Conservation (phyloP, 495 filamentous ascomycete genomes). For the Talaromyces ruber region DNA sequence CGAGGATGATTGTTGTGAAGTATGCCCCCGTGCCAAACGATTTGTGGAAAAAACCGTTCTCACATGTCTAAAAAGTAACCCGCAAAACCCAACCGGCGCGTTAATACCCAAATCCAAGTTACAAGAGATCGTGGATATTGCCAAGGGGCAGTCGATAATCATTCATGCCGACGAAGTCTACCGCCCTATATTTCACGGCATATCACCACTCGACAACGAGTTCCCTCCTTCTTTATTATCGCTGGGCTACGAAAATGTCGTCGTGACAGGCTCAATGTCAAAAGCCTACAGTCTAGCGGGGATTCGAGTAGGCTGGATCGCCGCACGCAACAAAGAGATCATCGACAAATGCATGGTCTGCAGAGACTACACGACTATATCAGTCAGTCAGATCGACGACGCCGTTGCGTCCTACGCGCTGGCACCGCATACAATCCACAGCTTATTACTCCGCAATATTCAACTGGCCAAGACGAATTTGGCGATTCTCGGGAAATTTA, state of each 20-base stretch:
- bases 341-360: conserved; percentile 57
- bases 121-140: conserved; percentile 54
- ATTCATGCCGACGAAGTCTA: conserved; percentile 82
- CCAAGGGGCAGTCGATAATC: conserved; percentile 51
- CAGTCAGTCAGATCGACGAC: conserved; percentile 76
- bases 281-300: conserved; percentile 84
- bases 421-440: conserved; percentile 50
- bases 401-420: conserved; percentile 70
- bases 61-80: conserved; percentile 54
- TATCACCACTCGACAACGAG: conserved; percentile 43
- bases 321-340: conserved; percentile 52
- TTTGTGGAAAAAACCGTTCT: not conserved
- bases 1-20: conserved; percentile 66
- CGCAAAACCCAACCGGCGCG: conserved; percentile 81
- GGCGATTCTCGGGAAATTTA: conserved; percentile 56
- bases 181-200: conserved; percentile 77
- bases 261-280: conserved; percentile 74
- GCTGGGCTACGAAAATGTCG: conserved; percentile 58
- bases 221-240: conserved; percentile 65
- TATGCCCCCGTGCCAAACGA: conserved; percentile 13
- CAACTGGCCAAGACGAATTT: conserved; percentile 65
- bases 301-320: conserved; percentile 77
- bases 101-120: conserved; percentile 55
- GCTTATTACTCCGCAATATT: conserved; percentile 60
- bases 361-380: conserved; percentile 81